Conservation (phyloP, 257 asterid genomes). For the Datura wrightii region DNA sequence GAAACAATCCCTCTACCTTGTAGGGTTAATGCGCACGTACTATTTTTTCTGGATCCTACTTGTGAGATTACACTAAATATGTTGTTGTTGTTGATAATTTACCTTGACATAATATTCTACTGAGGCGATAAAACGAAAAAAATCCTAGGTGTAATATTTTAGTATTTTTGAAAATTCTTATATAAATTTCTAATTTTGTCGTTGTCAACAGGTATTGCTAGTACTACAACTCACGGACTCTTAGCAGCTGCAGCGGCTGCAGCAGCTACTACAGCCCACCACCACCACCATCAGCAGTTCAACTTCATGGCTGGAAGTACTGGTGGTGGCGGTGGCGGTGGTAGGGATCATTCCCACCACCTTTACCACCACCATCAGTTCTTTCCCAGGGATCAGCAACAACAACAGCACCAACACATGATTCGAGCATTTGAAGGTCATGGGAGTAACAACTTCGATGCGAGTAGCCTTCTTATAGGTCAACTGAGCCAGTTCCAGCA, state of each 20-base stretch:
- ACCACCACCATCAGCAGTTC: constrained; percentile 44
- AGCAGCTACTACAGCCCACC: constrained; percentile 28
- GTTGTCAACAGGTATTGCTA: not conserved
- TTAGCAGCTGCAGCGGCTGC: constrained; percentile 48
- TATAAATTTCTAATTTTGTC: not conserved
- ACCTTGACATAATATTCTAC: not conserved
- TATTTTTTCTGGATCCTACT: too few species aligned
- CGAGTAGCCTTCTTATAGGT: constrained; percentile 69
- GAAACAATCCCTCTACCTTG: too few species aligned
- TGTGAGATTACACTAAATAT: too few species aligned
- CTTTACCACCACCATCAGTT: constrained; percentile 46
- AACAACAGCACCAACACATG: constrained; percentile 33
- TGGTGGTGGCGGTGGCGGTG: not conserved
- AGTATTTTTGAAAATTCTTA: not conserved
- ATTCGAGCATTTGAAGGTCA: constrained; percentile 49
- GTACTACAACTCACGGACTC: constrained; percentile 45
- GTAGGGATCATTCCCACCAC: constrained; percentile 35
- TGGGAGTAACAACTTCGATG: constrained; percentile 60
- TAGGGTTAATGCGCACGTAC: too few species aligned
- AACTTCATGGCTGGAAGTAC: constrained; percentile 39
- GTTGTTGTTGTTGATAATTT: too few species aligned
- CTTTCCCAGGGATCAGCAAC: constrained; percentile 62
- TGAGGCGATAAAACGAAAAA: not conserved
- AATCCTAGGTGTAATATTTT: not conserved
- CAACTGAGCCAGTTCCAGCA: constrained; percentile 78